Evolutionary conservation across 164 flowering plant genomes (phyloP).

Genomic region (Vitis labrusca): DNA sequence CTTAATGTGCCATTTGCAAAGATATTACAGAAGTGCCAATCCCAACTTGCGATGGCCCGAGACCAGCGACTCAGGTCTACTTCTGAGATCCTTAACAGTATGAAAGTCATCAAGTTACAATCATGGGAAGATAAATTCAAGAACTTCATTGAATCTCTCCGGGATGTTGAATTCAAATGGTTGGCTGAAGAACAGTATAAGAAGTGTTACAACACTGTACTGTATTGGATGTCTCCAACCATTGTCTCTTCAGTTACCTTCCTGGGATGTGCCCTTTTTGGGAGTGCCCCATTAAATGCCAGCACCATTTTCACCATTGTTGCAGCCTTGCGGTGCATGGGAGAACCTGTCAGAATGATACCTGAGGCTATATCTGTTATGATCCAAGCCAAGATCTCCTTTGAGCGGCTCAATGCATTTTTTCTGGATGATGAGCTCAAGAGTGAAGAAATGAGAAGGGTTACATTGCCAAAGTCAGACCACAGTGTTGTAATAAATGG

Average conservation of each 20-base stretch:
- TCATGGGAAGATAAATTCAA: conserved; percentile 90
- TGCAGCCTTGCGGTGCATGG: conserved; percentile 58
- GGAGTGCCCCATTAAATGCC: conserved; percentile 56
- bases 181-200: conserved; percentile 42
- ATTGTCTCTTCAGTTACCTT: conserved; percentile 69
- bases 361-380: conserved; percentile 69
- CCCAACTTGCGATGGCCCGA: conserved; percentile 59
- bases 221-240: conserved; percentile 86
- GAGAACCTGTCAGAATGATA: conserved; percentile 70
- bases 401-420: conserved; percentile 59
- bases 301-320: conserved; percentile 72
- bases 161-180: conserved; percentile 70
- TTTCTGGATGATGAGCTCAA: conserved; percentile 70
- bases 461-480: neutral
- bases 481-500: conserved; percentile 28
- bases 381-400: conserved; percentile 78
- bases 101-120: conserved; percentile 84
- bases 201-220: conserved; percentile 38
- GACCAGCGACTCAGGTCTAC: conserved; percentile 70
- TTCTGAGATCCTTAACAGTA: conserved; percentile 79
- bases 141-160: conserved; percentile 41
- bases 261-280: conserved; percentile 49
- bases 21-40: conserved; percentile 51
- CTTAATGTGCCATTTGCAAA: conserved; percentile 77
- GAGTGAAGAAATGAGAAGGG: conserved; percentile 19